Percentiles rank a stretch among this genome's conserved stretches.
phyloP scores from a whole-genome alignment of 2,329 filamentous ascomycete species.

The Cytospora piceicola region DNA sequence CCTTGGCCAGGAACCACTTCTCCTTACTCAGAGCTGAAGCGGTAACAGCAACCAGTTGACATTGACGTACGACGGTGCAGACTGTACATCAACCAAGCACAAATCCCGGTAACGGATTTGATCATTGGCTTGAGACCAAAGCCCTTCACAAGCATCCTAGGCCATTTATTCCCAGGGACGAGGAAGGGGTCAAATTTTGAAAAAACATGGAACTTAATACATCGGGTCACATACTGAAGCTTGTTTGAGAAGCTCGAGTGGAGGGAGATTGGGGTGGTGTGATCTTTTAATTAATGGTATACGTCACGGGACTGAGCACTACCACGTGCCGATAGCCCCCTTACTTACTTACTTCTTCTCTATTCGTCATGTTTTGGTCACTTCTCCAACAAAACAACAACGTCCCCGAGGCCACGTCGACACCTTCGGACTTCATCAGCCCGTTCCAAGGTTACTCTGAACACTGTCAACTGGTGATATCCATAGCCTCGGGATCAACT shows the following conservation, averaged over 20 bases:
- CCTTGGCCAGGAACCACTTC: too few relatives aligned
- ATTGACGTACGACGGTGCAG: too few relatives aligned
- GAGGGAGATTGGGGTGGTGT: too few relatives aligned
- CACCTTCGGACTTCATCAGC: neutral
- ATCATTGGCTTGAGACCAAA: too few relatives aligned
- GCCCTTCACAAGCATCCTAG: too few relatives aligned
- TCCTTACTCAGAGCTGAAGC: too few relatives aligned
- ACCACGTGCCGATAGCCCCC: neutral
- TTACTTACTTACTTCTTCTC: neutral
- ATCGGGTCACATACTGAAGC: neutral
- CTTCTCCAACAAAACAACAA: neutral
- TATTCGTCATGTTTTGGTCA: neutral
- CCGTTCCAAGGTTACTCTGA: too few relatives aligned
- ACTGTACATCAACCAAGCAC: too few relatives aligned
- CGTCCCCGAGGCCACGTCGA: neutral
- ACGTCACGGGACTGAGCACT: slow-evolving; percentile 4
- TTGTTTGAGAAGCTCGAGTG: neutral
- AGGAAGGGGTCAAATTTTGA: neutral
- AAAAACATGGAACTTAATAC: too few relatives aligned
- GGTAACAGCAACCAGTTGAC: too few relatives aligned
- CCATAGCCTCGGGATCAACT: neutral
- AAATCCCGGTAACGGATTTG: neutral
- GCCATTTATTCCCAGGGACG: neutral
- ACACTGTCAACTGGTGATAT: too few relatives aligned
- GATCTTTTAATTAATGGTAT: too few relatives aligned